Evolutionary conservation across 2,329 filamentous ascomycete genomes (phyloP).

Genomic region (Dactylellina leptospora): DNA sequence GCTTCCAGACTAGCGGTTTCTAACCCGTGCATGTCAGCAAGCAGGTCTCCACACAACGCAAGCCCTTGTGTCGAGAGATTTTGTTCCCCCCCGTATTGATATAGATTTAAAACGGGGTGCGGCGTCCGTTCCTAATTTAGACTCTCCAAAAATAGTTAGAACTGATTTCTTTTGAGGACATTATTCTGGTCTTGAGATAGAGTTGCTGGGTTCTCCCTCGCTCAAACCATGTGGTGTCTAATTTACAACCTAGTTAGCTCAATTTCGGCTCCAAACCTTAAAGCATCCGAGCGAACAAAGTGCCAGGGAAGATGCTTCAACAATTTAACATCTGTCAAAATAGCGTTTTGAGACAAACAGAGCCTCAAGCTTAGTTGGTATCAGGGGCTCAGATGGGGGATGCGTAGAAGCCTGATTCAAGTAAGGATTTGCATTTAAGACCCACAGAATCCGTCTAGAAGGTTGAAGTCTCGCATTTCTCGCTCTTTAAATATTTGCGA

Average conservation of each 20-base stretch:
- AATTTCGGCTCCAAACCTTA: slow-evolving; percentile 42
- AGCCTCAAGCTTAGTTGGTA: not conserved
- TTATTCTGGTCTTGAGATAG: not conserved
- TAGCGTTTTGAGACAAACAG: slow-evolving; percentile 17
- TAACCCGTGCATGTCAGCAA: too few species aligned
- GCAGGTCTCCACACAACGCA: too few species aligned
- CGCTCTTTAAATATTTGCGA: slow-evolving; percentile 30
- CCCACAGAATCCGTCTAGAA: not conserved
- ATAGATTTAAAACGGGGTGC: not conserved
- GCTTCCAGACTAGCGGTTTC: too few species aligned
- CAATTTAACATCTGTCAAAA: slow-evolving; percentile 27
- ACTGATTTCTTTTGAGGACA: not conserved
- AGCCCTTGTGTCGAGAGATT: too few species aligned
- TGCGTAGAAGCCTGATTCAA: not conserved
- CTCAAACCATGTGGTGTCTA: slow-evolving; percentile 22
- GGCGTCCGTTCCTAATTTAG: slow-evolving; percentile 5
- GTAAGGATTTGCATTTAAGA: slow-evolving; percentile 27
- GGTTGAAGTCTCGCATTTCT: not conserved
- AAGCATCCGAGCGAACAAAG: slow-evolving; percentile 16
- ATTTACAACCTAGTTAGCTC: slow-evolving; percentile 23
- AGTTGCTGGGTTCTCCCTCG: not conserved
- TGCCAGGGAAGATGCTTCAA: not conserved
- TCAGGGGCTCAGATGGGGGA: slow-evolving; percentile 3
- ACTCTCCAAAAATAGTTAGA: not conserved
- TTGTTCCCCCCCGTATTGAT: too few species aligned